Conservation (phyloP, 202 grass and related monocot species). For the Setaria italica region DNA sequence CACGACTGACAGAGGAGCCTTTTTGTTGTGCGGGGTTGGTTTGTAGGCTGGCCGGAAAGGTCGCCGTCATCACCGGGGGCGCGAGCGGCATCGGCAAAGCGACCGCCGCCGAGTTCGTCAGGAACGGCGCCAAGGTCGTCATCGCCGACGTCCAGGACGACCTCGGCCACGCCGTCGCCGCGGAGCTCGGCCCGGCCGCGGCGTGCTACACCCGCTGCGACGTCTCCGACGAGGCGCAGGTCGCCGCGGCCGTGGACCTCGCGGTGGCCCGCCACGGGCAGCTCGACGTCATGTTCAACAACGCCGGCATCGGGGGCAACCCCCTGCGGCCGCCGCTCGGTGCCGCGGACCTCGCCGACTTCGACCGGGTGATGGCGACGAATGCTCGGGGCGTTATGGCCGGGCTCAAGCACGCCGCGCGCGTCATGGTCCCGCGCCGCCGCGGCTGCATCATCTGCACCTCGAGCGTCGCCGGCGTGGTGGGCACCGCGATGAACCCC, state of each 20-base stretch:
- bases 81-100: constrained; percentile 56
- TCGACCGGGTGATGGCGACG: constrained; percentile 56
- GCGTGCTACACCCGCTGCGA: constrained; percentile 43
- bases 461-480: constrained; percentile 35
- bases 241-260: constrained; percentile 50
- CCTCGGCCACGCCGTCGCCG: constrained; percentile 38
- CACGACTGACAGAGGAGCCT: too few relatives aligned
- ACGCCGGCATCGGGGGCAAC: constrained; percentile 37
- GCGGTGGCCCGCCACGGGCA: constrained; percentile 49
- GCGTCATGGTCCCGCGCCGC: constrained; percentile 56
- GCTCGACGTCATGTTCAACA: constrained; percentile 69
- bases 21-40: too few relatives aligned
- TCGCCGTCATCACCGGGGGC: constrained; percentile 56
- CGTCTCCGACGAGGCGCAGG: constrained; percentile 42
- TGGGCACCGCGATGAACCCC: neutral
- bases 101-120: constrained; percentile 42
- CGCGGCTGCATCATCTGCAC: constrained; percentile 61
- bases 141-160: constrained; percentile 55
- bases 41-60: constrained; percentile 19
- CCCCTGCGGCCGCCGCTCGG: neutral
- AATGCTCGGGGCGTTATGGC: constrained; percentile 48
- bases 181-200: constrained; percentile 36
- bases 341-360: constrained; percentile 44
- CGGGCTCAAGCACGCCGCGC: constrained; percentile 72
- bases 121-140: constrained; percentile 53